Percentiles rank a stretch among this genome's conserved stretches.
Conservation (phyloP, 495 filamentous ascomycete genomes). For the Oidiodendron maius region DNA sequence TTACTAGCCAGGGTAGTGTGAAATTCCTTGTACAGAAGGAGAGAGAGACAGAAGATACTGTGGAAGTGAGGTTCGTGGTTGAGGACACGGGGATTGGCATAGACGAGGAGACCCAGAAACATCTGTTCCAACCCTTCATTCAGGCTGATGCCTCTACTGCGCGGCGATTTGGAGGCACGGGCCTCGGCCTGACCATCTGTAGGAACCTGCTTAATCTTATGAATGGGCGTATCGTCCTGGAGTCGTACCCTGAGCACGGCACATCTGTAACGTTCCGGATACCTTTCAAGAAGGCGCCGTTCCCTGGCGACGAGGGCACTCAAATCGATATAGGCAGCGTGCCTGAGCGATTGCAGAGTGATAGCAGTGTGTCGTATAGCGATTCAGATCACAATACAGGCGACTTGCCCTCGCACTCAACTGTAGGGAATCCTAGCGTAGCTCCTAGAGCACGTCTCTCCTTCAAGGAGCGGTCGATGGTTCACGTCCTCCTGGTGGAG, state of each 20-base stretch:
- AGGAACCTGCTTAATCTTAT: constrained; percentile 76
- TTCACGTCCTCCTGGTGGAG: constrained; percentile 68
- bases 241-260: constrained; percentile 51
- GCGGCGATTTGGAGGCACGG: constrained; percentile 74
- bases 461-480: constrained; percentile 41
- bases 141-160: constrained; percentile 78
- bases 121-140: constrained; percentile 79
- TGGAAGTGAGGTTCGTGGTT: constrained; percentile 56
- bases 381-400: constrained; percentile 42
- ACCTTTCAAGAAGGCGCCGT: constrained; percentile 53
- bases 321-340: constrained; percentile 47
- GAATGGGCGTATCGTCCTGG: constrained; percentile 65
- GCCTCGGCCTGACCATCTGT: constrained; percentile 74
- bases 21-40: constrained; percentile 43
- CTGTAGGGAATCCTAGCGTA: too few relatives aligned
- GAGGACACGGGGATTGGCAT: constrained; percentile 84
- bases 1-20: constrained; percentile 69
- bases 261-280: constrained; percentile 64
- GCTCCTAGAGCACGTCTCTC: too few relatives aligned
- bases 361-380: constrained; percentile 54
- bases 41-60: constrained; percentile 38
- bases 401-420: too few relatives aligned
- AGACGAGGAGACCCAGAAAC: constrained; percentile 62
- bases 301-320: constrained; percentile 23
- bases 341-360: constrained; percentile 55